A percentile compares a stretch with the other conserved stretches of the same genome.
Conservation (phyloP, 2,329 filamentous ascomycete genomes). For the Aspergillus fischeri region DNA sequence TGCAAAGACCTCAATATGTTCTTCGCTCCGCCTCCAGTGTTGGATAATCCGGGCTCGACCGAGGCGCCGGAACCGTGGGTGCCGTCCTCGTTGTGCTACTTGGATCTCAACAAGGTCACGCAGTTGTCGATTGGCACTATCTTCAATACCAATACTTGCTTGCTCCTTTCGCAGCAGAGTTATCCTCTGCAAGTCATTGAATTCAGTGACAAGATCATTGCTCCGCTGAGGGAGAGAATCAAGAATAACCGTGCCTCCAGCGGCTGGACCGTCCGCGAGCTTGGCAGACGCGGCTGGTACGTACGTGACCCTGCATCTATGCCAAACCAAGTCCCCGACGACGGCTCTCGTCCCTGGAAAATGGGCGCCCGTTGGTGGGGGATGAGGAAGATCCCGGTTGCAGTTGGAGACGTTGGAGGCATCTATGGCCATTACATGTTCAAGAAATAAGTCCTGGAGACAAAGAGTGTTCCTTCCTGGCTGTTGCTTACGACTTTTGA, state of each 20-base stretch:
- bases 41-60: background rate
- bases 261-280: conserved; percentile 68
- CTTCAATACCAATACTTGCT: conserved; percentile 51
- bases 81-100: conserved; percentile 64
- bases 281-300: conserved; percentile 66
- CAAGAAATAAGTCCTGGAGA: conserved; percentile 40
- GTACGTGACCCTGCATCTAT: conserved; percentile 44
- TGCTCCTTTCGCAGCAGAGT: conserved; percentile 57
- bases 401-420: conserved; percentile 53
- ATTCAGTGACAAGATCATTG: conserved; percentile 64
- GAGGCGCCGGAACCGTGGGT: conserved; percentile 43
- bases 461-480: conserved; percentile 11
- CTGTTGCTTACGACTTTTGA: conserved; percentile 9
- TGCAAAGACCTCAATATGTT: conserved; percentile 61
- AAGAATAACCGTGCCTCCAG: conserved; percentile 52
- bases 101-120: conserved; percentile 71
- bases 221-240: conserved; percentile 59
- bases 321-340: conserved; percentile 41
- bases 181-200: conserved; percentile 73
- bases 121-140: conserved; percentile 54
- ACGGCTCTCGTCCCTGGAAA: conserved; percentile 67
- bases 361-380: conserved; percentile 82
- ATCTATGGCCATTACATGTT: conserved; percentile 60
- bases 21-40: conserved; percentile 43
- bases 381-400: conserved; percentile 65